Conservation (phyloP, 2,329 filamentous ascomycete species). For the Colletotrichum cereale region DNA sequence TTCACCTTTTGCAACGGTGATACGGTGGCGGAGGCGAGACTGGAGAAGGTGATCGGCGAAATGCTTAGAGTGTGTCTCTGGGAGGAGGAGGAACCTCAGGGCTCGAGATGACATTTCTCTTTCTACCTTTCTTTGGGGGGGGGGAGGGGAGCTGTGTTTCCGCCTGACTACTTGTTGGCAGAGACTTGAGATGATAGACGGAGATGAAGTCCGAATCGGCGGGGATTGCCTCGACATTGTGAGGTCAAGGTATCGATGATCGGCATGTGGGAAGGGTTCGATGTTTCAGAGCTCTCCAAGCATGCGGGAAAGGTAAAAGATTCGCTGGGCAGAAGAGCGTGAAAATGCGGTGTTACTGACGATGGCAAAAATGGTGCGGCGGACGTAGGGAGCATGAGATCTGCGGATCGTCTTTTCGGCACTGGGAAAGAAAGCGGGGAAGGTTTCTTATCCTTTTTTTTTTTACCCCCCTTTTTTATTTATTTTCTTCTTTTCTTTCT, state of each 20-base stretch:
- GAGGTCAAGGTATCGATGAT: conserved; percentile 2
- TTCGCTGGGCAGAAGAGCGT: neutral
- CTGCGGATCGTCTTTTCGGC: conserved; percentile 1
- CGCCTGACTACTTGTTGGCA: neutral
- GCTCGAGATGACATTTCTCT: conserved; percentile 3
- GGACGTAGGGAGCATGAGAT: neutral
- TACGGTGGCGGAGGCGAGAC: neutral
- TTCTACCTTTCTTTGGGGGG: neutral
- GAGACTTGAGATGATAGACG: neutral
- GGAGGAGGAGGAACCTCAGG: neutral
- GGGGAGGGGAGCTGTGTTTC: neutral
- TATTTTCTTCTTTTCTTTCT: neutral
- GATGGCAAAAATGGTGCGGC: neutral
- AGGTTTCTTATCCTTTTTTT: too few relatives aligned
- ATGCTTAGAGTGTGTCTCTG: neutral
- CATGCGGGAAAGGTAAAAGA: conserved; percentile 5
- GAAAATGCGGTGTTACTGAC: neutral
- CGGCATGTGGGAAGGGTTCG: neutral
- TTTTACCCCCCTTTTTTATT: neutral
- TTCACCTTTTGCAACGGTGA: conserved; percentile 16
- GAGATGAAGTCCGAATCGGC: neutral
- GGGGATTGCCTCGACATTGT: neutral
- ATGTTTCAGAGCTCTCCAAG: conserved; percentile 18
- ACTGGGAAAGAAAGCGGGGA: conserved; percentile 4
- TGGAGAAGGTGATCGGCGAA: conserved; percentile 6